Evolutionary conservation across 352 stramenopile species (phyloP).

Genomic region (Nothophytophthora sp.): DNA sequence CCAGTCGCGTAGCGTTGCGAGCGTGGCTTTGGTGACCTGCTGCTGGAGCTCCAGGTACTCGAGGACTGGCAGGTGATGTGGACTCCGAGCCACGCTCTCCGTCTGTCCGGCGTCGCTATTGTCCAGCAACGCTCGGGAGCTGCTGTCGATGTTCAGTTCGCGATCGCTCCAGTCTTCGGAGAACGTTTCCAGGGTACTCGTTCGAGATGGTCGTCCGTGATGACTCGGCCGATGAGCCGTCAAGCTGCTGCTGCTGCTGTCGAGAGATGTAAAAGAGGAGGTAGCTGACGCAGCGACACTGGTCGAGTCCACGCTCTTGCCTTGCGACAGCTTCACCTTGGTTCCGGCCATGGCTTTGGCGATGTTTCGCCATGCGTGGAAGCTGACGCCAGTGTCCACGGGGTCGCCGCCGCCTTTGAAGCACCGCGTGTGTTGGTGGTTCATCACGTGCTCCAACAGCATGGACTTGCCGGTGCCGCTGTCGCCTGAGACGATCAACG

Average conservation of each 20-base stretch:
- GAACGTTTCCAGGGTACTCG: conserved; percentile 27
- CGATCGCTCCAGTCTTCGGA: conserved; percentile 8
- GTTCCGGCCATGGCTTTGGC: conserved; percentile 12
- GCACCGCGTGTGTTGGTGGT: conserved; percentile 43
- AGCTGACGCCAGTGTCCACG: conserved; percentile 55
- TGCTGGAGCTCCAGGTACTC: conserved; percentile 58
- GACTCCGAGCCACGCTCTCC: conserved; percentile 13
- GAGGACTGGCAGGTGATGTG: conserved; percentile 48
- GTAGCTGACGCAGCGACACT: background rate
- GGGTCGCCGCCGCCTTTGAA: conserved; percentile 61
- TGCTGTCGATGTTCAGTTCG: conserved; percentile 8
- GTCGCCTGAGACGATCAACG: conserved; percentile 58
- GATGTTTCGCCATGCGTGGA: conserved; percentile 62
- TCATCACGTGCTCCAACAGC: conserved; percentile 57
- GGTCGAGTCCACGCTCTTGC: background rate
- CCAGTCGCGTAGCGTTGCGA: conserved; percentile 48
- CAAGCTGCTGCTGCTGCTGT: conserved; percentile 6
- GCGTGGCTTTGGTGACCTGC: conserved; percentile 41
- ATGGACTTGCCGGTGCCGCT: conserved; percentile 72
- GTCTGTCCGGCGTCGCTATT: background rate
- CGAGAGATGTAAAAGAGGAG: too few species aligned
- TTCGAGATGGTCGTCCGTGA: conserved; percentile 16
- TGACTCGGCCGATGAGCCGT: conserved; percentile 17
- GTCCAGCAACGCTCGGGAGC: background rate
- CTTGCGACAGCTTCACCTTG: conserved; percentile 11